Evolutionary conservation across 768 basidiomycete species (phyloP).

Genomic region (Kwoniella mangroviensis): DNA sequence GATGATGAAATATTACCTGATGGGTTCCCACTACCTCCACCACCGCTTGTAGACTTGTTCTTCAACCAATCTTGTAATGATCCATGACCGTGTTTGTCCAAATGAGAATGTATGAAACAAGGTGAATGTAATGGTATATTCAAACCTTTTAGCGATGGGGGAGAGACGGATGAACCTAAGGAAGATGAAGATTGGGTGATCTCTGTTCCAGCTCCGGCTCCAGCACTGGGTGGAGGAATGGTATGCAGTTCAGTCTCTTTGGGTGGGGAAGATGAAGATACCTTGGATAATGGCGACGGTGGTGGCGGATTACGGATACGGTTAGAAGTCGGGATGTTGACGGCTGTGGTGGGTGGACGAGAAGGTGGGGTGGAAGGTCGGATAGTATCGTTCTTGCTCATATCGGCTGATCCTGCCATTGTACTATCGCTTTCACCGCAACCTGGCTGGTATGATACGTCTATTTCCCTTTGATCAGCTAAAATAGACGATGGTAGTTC

Average conservation of each 20-base stretch:
- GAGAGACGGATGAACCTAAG: slow-evolving; percentile 2
- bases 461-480: not conserved
- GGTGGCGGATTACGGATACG: slow-evolving; percentile 37
- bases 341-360: slow-evolving; percentile 14
- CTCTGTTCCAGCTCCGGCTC: not conserved
- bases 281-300: slow-evolving; percentile 46
- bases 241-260: not conserved
- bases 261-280: slow-evolving; percentile 23
- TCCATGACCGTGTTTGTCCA: slow-evolving; percentile 77
- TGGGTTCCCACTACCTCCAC: not conserved
- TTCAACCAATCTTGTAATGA: slow-evolving; percentile 76
- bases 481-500: not conserved
- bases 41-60: slow-evolving; percentile 54
- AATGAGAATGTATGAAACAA: slow-evolving; percentile 90
- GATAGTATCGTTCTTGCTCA: slow-evolving; percentile 25
- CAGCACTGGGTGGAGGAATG: not conserved
- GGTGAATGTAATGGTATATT: slow-evolving; percentile 63
- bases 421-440: no score
- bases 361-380: slow-evolving; percentile 16
- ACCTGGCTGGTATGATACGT: no score
- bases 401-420: slow-evolving; percentile 25
- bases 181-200: not conserved
- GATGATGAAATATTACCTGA: slow-evolving; percentile 7
- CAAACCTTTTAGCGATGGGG: not conserved
- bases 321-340: slow-evolving; percentile 10